Base-by-base conservation (phyloP, 768 basidiomycete genomes). In the Lactarius vividus region DNA sequence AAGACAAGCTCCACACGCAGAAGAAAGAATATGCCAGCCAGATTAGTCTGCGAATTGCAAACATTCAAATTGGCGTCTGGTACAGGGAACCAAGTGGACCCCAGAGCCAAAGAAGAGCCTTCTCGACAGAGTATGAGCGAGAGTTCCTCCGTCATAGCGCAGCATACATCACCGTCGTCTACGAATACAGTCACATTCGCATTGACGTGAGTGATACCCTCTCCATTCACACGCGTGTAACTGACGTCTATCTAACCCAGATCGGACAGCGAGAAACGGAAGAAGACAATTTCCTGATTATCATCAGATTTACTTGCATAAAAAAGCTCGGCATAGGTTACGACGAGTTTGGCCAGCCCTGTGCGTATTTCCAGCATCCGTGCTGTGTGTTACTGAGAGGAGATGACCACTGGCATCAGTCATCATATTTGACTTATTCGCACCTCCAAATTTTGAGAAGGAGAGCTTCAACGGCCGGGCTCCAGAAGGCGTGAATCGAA, bases 81-180 rank as follows among this genome's bases (percentile, higher is more conserved):
- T 85, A 83, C 70, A 78, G 80, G 23, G 62, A 65, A 6, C 61
- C 70, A 16, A 55, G 65, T 56, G 63, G 64, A 39, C 63, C 44
- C 62, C 65, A 64, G 23, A 66, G 44, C 72, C 73, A 60, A 61
- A 65, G 67, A 11, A 73, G 71, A 2, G 71, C 65, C 2, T 93
- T 89, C 73, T 92, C 89, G 0, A 76, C 86, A 4, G 92, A 93
- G 75, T 91, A 85, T 82, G 83, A 88, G 62, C 75, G 80, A 46
- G 77, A 84, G 49, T 86, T 84, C 46, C 66, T 71, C 9, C 68
- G 79, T 52, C 69, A 70, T 13, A 80, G 84, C 40, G 79, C 81
- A 37, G 88, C 82, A 0, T 81, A 83, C 73, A 73, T 92, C 23
- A 74, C 78, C 37, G 85, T 92, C 39, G 83, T 88, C 62, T 91